Evolutionary conservation across 768 basidiomycete genomes (phyloP), one percentile per base, ranked within the genome.

Genomic region (Leccinum rimulosum): DNA sequence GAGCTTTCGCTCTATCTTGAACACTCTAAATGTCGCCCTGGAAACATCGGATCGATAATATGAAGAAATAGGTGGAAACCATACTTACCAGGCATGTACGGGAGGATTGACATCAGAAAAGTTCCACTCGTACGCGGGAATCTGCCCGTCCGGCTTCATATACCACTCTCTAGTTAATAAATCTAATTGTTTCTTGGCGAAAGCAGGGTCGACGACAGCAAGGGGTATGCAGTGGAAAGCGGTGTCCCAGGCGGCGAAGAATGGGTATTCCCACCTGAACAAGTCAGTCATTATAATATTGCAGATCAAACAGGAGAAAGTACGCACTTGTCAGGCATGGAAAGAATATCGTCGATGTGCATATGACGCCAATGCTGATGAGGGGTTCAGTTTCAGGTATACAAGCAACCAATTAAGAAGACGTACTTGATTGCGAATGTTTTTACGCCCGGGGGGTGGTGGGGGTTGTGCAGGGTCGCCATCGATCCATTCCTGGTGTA

Each of bases 211-310:
- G 31, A 99, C 91, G 62, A 98, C 85, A 11, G 97, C 97, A 14
- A 99, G 83, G 0, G 97, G 97, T 64, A 99, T 94, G 68, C 96
- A 98, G 70, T 99, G 97, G 80, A 99, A 99, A n/a, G 97, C 97
- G 0, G 90, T 94, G 72, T 96, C 93, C 93, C 93, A 96, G 52
- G 95, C 95, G 0, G 96, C 95, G 68, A 99, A 98, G 82, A 97
- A 98, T 1, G 97, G 97, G 72, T 98, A 98, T 75, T 99, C 97
- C 97, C 97, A 92, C 73, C 88, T 91, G 54, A 25, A 33, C 5
- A 51, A 52, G 50, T 61, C 38, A 55, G 60, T 52, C 64, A 14
- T 52, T 50, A 25, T 25, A 54, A 53, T 17, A 38, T 55, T 40
- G 40, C 14, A 47, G 50, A 49, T 33, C 4, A 10, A 38, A 33